phyloP scores from a whole-genome alignment of 1,284 basidiomycete genomes.

The Fomitopsis palustris region DNA sequence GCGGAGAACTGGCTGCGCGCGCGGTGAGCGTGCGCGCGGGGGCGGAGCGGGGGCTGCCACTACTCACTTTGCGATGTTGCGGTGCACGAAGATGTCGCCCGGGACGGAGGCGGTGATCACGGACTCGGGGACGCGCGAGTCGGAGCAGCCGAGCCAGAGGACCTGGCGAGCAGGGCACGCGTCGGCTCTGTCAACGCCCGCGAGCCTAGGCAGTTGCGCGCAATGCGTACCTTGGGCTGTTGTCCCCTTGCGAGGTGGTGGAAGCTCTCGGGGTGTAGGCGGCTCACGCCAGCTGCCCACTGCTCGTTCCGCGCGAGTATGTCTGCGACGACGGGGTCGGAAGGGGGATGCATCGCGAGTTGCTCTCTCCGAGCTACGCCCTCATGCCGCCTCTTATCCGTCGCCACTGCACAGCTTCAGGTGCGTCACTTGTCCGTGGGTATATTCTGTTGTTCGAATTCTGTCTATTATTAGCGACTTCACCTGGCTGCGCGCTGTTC shows the following conservation, averaged over 20 bases:
- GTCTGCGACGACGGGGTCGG: not conserved
- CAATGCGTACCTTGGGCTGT: not conserved
- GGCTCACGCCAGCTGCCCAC: not conserved
- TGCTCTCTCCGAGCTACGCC: too few species aligned
- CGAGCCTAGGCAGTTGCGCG: not conserved
- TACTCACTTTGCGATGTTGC: conserved; percentile 39
- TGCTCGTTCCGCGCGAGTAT: not conserved
- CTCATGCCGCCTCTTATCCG: too few species aligned
- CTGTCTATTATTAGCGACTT: not conserved
- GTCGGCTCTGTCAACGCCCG: not conserved
- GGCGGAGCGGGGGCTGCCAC: not conserved
- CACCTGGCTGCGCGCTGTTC: not conserved
- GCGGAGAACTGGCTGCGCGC: conserved; percentile 10
- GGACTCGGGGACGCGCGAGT: conserved; percentile 44
- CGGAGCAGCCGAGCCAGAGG: conserved; percentile 56
- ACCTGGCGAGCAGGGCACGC: conserved; percentile 13
- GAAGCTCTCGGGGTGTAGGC: not conserved
- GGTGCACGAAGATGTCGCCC: conserved; percentile 48
- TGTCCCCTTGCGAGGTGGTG: not conserved
- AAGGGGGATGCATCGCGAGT: not conserved
- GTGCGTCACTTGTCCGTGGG: too few species aligned
- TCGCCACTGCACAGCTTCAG: too few species aligned
- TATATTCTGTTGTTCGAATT: not conserved
- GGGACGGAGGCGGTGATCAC: conserved; percentile 36
- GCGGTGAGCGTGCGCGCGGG: not conserved